Evolutionary conservation across 1,284 basidiomycete species (phyloP), one percentile per base, ranked within the genome.

Genomic region (Earliella scabrosa): DNA sequence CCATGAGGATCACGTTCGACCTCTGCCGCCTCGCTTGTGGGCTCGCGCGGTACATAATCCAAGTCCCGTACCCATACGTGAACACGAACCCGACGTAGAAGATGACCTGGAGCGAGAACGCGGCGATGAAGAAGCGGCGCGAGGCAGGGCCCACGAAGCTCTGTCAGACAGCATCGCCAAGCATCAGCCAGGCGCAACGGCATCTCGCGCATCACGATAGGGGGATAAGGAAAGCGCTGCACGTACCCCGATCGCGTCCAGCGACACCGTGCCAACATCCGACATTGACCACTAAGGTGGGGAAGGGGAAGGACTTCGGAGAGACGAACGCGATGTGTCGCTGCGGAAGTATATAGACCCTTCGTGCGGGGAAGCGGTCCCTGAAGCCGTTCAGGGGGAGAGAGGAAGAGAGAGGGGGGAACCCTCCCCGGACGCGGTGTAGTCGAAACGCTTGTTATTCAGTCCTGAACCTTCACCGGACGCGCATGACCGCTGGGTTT

Each of bases 401-500:
- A 16, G 32, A 34, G 40, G 7, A 43, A 43, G 40, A 14, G 26
- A 24, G 40, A 16, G 24, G 20, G 29, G 7, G 13, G 29, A 31
- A 13, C 29, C 29, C 6, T 7, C 6, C 29, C 7, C 29, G 13
- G 13, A 31, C 29, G 29, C 29, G 6, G 13, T 31, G 29, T 31
- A 31, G 29, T n/a, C n/a, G n/a, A 31, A 31, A 24, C 23, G 14
- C 14, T 38, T 34, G 20, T 21, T 26, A 52, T 52, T 43, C 24
- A 52, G 26, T 39, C 35, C n/a, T 39, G n/a, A 31, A 43, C 27
- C 36, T 44, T 24, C 24, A 7, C 9, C 11, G 14, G 31, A n/a
- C 27, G 27, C 53, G 40, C 53, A 54, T 54, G 53, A 50, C 47
- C 53, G 32, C 41, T 54, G 35, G 35, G 53, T 54, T 50, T 54